Percentiles rank a stretch among this genome's conserved stretches.
These are phyloP conservation scores for Huntiella omanensis DNA, from an alignment of 2,329 filamentous ascomycete genomes.

Conservation along the genomic window DNA sequence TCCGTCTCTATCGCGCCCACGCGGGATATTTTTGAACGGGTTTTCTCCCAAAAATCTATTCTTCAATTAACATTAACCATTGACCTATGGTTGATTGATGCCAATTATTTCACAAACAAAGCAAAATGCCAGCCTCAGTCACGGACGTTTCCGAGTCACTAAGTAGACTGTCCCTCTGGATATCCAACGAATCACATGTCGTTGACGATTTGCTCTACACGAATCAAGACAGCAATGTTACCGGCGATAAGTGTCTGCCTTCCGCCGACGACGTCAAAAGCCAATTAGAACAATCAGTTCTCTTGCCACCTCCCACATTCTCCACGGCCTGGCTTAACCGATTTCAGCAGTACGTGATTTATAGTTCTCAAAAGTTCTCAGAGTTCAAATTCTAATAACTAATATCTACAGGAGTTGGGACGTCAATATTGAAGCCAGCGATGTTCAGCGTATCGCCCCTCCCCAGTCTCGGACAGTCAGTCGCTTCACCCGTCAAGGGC, in stretches of 20 bases:
- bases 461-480: constrained; percentile 92
- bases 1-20: too few species aligned
- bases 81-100: too few species aligned
- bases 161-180: constrained; percentile 1
- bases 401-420: constrained; percentile 44
- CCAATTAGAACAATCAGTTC: constrained; percentile 55
- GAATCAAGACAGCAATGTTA: neutral
- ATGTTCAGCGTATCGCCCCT: constrained; percentile 70
- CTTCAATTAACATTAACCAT: too few species aligned
- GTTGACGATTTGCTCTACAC: constrained; percentile 8
- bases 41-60: too few species aligned
- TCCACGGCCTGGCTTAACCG: constrained; percentile 72
- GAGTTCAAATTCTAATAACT: neutral
- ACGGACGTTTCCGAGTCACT: neutral
- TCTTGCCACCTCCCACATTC: constrained; percentile 64
- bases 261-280: constrained; percentile 42
- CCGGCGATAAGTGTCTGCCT: too few species aligned
- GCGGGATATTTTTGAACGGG: too few species aligned
- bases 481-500: constrained; percentile 73
- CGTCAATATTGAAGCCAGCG: constrained; percentile 56
- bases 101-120: too few species aligned
- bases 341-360: constrained; percentile 48
- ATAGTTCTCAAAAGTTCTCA: neutral
- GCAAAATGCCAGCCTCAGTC: too few species aligned
- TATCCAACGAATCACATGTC: constrained; percentile 2